phyloP scores from a whole-genome alignment of 108 stramenopile genomes.

The Pelagomonas calceolata region DNA sequence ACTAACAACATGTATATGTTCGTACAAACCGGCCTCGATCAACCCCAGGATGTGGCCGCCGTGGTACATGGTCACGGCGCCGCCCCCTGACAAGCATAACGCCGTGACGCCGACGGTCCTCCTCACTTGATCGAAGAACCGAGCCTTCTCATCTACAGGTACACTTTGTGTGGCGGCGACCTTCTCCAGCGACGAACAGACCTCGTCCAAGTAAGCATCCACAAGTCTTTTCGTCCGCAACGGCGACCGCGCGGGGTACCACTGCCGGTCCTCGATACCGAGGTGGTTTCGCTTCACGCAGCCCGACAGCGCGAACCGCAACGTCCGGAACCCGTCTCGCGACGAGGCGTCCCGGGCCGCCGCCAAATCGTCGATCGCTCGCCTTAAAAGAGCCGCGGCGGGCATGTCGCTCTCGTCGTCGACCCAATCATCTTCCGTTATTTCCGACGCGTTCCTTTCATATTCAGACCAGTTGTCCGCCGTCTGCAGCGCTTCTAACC shows the following conservation, averaged over 20 bases:
- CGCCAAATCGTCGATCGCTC: not conserved
- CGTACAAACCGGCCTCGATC: conserved; percentile 58
- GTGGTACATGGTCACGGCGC: conserved; percentile 82
- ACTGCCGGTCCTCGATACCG: conserved; percentile 65
- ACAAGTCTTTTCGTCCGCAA: conserved; percentile 50
- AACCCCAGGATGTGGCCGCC: conserved; percentile 71
- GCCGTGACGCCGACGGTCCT: conserved; percentile 78
- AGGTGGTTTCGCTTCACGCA: conserved; percentile 81
- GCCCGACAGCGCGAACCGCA: conserved; percentile 57
- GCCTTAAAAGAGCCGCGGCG: not conserved
- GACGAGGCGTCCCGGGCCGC: not conserved
- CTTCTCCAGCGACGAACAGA: conserved; percentile 54
- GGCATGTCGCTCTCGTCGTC: not conserved
- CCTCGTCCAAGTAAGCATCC: conserved; percentile 54
- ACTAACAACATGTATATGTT: conserved; percentile 67
- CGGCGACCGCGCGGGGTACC: conserved; percentile 49
- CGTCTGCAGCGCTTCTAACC: not conserved
- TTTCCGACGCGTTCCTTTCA: not conserved
- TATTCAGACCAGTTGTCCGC: not conserved
- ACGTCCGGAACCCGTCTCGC: conserved; percentile 29
- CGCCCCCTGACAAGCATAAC: conserved; percentile 77
- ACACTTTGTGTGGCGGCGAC: conserved; percentile 40
- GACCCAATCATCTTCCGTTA: not conserved
- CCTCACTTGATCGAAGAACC: conserved; percentile 60
- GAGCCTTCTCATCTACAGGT: not conserved